phyloP scores from a whole-genome alignment of 2,329 filamentous ascomycete genomes.

The Trichophyton mentagrophytes region DNA sequence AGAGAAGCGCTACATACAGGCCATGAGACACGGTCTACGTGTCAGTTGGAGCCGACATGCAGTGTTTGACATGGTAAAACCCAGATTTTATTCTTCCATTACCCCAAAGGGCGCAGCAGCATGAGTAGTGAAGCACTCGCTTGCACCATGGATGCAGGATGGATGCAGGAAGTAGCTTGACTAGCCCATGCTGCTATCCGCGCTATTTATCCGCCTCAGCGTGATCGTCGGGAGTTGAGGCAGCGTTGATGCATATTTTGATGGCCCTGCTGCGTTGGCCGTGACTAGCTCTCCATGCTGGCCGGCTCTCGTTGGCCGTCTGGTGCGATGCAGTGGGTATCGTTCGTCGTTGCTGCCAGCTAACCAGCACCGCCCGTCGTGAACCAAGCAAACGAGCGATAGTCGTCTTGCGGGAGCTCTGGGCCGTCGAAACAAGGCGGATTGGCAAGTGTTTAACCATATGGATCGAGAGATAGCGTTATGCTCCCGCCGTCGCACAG shows the following conservation, averaged over 20 bases:
- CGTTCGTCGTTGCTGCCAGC: neutral
- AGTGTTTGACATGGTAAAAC: neutral
- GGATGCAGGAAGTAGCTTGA: neutral
- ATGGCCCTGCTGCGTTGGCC: neutral
- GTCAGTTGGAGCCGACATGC: neutral
- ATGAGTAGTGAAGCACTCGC: neutral
- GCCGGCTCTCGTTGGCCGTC: neutral
- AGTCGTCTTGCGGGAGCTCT: neutral
- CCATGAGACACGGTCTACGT: slow-evolving; percentile 2
- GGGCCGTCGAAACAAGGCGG: neutral
- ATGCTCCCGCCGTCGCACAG: neutral
- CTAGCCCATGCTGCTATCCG: slow-evolving; percentile 1
- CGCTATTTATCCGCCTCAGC: neutral
- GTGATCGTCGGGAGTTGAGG: neutral
- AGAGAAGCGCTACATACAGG: neutral
- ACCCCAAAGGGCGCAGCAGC: neutral
- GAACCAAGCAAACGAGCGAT: neutral
- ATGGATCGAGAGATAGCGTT: neutral
- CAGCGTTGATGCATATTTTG: neutral
- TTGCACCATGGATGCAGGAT: slow-evolving; percentile 1
- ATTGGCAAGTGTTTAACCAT: neutral
- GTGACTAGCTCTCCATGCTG: neutral
- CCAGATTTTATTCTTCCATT: neutral
- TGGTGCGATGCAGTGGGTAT: neutral
- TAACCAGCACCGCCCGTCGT: neutral